These are phyloP conservation scores for Clitocybe nebularis DNA, from an alignment of 1,284 basidiomycete genomes.

Conservation along the genomic window DNA sequence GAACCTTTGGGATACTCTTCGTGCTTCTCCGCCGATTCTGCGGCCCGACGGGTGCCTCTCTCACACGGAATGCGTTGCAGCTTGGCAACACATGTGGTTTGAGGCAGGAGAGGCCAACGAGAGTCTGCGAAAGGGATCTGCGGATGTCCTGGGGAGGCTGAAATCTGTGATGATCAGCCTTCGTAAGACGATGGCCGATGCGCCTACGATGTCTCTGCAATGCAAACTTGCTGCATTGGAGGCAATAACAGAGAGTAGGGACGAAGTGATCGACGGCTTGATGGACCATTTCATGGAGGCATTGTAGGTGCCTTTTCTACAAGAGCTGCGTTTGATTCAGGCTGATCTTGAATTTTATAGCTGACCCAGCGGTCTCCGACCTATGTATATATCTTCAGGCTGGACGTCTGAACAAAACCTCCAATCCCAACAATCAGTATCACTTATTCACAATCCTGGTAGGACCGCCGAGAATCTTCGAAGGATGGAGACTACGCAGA, in stretches of 20 bases:
- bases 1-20: slow-evolving; percentile 31
- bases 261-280: slow-evolving; percentile 34
- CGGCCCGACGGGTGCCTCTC: slow-evolving; percentile 22
- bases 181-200: slow-evolving; percentile 29
- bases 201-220: slow-evolving; percentile 29
- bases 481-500: too few species aligned
- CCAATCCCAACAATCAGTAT: too few species aligned
- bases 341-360: too few species aligned
- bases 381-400: too few species aligned
- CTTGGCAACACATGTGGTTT: slow-evolving; percentile 33
- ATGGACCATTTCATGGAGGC: slow-evolving; percentile 28
- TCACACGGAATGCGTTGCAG: slow-evolving; percentile 27
- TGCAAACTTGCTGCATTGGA: slow-evolving; percentile 40
- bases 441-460: too few species aligned
- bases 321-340: too few species aligned
- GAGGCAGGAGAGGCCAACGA: slow-evolving; percentile 23
- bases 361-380: too few species aligned
- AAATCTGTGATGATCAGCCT: slow-evolving; percentile 35
- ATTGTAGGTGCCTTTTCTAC: slow-evolving; percentile 9
- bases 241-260: slow-evolving; percentile 30
- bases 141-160: slow-evolving; percentile 37
- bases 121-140: slow-evolving; percentile 23
- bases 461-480: too few species aligned
- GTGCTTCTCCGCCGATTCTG: slow-evolving; percentile 28
- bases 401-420: too few species aligned